phyloP scores from a whole-genome alignment of 495 filamentous ascomycete species.

The Xylaria intraflava region DNA sequence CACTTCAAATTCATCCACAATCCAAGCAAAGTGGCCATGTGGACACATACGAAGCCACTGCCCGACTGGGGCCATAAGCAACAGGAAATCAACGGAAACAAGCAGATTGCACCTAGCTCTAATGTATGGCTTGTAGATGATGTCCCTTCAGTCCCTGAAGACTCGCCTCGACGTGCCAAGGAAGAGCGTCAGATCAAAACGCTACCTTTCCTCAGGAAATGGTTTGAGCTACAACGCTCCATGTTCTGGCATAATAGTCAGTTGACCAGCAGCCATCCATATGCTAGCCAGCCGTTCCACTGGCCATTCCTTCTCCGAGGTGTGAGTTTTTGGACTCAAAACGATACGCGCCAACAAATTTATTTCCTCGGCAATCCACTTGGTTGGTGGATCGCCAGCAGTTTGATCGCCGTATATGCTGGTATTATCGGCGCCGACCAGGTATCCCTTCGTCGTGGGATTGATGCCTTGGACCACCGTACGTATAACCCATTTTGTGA shows the following conservation, averaged over 20 bases:
- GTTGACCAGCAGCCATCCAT: constrained; percentile 92
- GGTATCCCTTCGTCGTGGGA: constrained; percentile 79
- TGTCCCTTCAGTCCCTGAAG: constrained; percentile 66
- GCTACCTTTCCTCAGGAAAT: constrained; percentile 86
- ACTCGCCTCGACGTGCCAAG: constrained; percentile 63
- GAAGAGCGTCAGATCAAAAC: constrained; percentile 70
- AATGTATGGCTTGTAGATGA: constrained; percentile 94
- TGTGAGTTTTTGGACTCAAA: constrained; percentile 99
- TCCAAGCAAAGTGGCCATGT: constrained; percentile 95
- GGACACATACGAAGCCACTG: constrained; percentile 89
- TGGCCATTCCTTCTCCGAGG: constrained; percentile 96
- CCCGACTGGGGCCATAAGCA: constrained; percentile 97
- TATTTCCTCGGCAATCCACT: constrained; percentile 97
- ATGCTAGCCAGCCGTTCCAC: constrained; percentile 87
- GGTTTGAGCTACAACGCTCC: constrained; percentile 90
- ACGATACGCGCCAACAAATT: constrained; percentile 92
- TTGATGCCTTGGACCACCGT: constrained; percentile 92
- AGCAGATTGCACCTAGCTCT: constrained; percentile 81
- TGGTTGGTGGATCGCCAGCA: constrained; percentile 95
- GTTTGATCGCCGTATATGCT: constrained; percentile 84
- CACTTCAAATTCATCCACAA: constrained; percentile 93
- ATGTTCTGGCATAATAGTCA: constrained; percentile 99
- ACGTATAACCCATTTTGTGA: constrained; percentile 38
- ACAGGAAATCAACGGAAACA: constrained; percentile 99
- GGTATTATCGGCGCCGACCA: constrained; percentile 92